A percentile compares a stretch with the other conserved stretches of the same genome.
phyloP scores from a whole-genome alignment of 257 asterid species.

The Solanum clarkiae region DNA sequence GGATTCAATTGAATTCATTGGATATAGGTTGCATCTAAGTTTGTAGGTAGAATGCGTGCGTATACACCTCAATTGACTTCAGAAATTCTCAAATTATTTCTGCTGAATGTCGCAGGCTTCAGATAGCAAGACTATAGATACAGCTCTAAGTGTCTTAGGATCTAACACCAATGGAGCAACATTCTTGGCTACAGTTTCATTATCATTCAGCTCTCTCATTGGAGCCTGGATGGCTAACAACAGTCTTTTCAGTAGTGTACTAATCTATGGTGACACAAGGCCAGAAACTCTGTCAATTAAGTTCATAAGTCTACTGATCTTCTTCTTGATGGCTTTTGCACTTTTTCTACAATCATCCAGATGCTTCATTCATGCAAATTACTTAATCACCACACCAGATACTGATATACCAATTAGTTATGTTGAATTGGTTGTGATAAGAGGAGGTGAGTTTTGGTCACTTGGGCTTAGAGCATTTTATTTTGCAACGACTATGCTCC shows the following conservation, averaged over 20 bases:
- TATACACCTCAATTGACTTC: not conserved
- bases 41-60: not conserved
- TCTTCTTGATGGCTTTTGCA: conserved; percentile 32
- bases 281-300: conserved; percentile 19
- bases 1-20: not conserved
- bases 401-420: conserved; percentile 20
- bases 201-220: conserved; percentile 29
- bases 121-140: not conserved
- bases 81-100: not conserved
- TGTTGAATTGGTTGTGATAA: conserved; percentile 28
- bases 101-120: not conserved
- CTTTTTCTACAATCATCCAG: conserved; percentile 30
- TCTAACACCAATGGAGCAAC: conserved; percentile 14
- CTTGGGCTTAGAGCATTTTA: conserved; percentile 37
- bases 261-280: conserved; percentile 32
- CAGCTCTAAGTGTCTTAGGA: conserved; percentile 14
- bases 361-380: conserved; percentile 34
- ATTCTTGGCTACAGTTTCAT: conserved; percentile 34
- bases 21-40: not conserved
- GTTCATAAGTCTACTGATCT: conserved; percentile 14
- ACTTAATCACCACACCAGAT: conserved; percentile 37
- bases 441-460: conserved; percentile 45
- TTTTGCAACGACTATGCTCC: conserved; percentile 33
- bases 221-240: conserved; percentile 46
- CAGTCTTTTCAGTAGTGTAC: conserved; percentile 1